Base-by-base conservation (phyloP, 164 flowering plant genomes). In the Akebia trifoliata region DNA sequence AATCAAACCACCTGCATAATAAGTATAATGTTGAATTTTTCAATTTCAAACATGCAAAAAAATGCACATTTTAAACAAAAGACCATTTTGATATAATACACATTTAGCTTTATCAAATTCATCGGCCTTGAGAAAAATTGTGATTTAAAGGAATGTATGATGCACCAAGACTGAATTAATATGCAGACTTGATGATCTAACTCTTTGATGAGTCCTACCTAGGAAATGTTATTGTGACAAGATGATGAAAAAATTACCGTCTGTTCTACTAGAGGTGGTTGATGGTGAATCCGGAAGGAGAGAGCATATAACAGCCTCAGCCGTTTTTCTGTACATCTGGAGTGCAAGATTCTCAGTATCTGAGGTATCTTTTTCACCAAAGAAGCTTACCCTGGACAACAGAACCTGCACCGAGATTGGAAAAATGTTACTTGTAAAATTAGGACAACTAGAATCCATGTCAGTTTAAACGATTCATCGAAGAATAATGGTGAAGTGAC, bases 241-340 rank as follows among this genome's bases (percentile, higher is more conserved):
- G n/a, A 20, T 4, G 4, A 44, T 8, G 45, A 32, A 21, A 44
- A 21, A 40, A 55, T 48, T 84, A 93, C 97, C 63, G 0, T 79
- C 72, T 54, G 99, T 93, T 78, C 93, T 80, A 77, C 90, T 87
- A 32, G 65, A 14, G 60, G 99, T 87, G 49, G 91, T 91, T 14
- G 90, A 75, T 32, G 99, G 95, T 48, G 97, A 93, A 46, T 78
- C 60, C 24, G 90, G 96, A 10, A 93, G 59, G 38, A 93, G 90
- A 62, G 81, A 82, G 59, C 99, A 93, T 82, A 93, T 87, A 34
- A 93, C 86, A 68, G 90, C 92, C 58, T 83, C 97, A 6, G 99
- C 97, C 21, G 96, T 78, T 67, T 81, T 51, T 69, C 77, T 74
- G 69, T 93, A 83, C 56, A 29, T 78, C 54, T 69, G 74, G 60